These are phyloP conservation scores for Colletotrichum scovillei DNA, from an alignment of 2,329 filamentous ascomycete species.

Conservation along the genomic window DNA sequence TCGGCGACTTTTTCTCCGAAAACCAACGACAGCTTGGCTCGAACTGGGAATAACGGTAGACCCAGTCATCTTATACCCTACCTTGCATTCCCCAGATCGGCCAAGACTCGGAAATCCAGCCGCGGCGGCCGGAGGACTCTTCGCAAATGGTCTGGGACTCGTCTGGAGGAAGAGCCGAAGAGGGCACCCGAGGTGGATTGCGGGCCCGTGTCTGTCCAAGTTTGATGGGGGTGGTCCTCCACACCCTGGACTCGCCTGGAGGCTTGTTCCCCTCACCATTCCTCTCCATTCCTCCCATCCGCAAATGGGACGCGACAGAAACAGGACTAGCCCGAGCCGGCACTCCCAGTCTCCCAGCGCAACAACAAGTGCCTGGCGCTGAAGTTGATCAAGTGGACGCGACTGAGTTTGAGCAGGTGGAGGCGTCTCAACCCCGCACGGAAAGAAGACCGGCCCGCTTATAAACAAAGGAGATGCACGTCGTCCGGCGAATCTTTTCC, in stretches of 20 bases:
- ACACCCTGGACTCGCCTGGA: neutral
- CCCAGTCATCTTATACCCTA: constrained; percentile 29
- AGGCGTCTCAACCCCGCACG: constrained; percentile 28
- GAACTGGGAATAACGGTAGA: constrained; percentile 15
- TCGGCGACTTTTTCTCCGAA: constrained; percentile 4
- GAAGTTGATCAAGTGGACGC: neutral
- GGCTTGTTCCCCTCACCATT: neutral
- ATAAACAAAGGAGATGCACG: constrained; percentile 31
- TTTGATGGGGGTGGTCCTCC: neutral
- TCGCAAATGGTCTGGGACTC: neutral
- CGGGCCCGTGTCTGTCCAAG: neutral
- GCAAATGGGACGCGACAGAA: constrained; percentile 7
- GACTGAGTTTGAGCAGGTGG: constrained; percentile 15
- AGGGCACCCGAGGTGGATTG: constrained; percentile 22
- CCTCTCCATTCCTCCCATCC: neutral
- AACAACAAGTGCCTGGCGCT: neutral
- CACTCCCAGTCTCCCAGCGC: neutral
- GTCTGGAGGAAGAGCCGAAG: neutral
- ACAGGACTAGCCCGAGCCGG: neutral
- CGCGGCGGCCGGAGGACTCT: neutral
- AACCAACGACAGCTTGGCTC: neutral
- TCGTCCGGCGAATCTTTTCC: constrained; percentile 18
- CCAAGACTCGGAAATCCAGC: constrained; percentile 11
- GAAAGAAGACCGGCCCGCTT: constrained; percentile 36
- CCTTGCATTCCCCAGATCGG: constrained; percentile 8